Evolutionary conservation across 1,284 basidiomycete genomes (phyloP).

Genomic region (Coniferiporia weirii): DNA sequence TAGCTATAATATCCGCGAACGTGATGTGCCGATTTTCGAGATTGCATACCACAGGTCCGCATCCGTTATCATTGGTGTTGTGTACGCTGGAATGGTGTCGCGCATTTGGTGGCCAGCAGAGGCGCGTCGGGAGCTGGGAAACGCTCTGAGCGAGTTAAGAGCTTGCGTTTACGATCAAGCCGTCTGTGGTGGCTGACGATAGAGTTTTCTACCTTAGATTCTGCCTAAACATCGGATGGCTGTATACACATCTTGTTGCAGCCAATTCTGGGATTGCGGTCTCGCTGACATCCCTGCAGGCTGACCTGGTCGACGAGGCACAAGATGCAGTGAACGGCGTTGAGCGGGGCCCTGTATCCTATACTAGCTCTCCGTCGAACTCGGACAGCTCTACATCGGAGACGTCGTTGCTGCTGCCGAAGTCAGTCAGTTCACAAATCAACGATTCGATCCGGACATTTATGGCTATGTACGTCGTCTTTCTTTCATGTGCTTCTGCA

Average conservation of each 20-base stretch:
- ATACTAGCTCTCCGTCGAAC: neutral
- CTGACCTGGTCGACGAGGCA: slow-evolving; percentile 27
- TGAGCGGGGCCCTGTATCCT: slow-evolving; percentile 10
- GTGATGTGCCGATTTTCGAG: slow-evolving; percentile 62
- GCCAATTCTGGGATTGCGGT: slow-evolving; percentile 50
- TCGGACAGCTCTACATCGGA: slow-evolving; percentile 25
- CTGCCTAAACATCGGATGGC: slow-evolving; percentile 78
- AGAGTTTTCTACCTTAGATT: slow-evolving; percentile 43
- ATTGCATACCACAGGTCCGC: slow-evolving; percentile 76
- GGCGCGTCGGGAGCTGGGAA: slow-evolving; percentile 81
- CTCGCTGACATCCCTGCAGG: slow-evolving; percentile 9
- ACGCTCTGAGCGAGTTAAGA: slow-evolving; percentile 78
- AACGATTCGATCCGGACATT: slow-evolving; percentile 74
- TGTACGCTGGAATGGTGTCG: slow-evolving; percentile 87
- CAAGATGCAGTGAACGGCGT: slow-evolving; percentile 20
- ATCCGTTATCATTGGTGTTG: slow-evolving; percentile 81
- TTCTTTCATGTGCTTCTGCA: slow-evolving; percentile 8
- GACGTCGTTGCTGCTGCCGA: slow-evolving; percentile 34
- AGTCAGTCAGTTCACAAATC: slow-evolving; percentile 37
- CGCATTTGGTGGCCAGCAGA: slow-evolving; percentile 95
- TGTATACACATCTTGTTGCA: slow-evolving; percentile 76
- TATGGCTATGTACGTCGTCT: slow-evolving; percentile 71
- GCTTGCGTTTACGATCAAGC: slow-evolving; percentile 26
- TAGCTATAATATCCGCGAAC: slow-evolving; percentile 79
- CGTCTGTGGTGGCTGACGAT: neutral